Base-by-base conservation (phyloP, 2,329 filamentous ascomycete genomes). In the Epichloe sylvatica region DNA sequence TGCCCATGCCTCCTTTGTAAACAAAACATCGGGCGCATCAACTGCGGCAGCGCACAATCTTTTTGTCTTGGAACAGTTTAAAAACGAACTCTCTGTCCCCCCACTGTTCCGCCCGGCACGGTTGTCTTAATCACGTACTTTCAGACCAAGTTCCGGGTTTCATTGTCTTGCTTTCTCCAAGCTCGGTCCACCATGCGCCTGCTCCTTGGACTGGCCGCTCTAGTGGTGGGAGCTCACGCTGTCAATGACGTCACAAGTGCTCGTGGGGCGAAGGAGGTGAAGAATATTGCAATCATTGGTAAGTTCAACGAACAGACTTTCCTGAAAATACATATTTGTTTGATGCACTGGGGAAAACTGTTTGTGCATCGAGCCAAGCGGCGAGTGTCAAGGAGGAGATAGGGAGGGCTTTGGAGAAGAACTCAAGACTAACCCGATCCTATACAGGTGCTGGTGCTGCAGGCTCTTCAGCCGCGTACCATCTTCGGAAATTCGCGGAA, bases 381-480 rank as follows among this genome's bases (percentile, higher is more conserved):
- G 30, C 30, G 30, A 30, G 30, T 30, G 25, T 30, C 25, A 30
- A 3, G 25, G 25, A 11, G 25, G 25, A 30, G 30, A 11, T 30
- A 1, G 30, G 30, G 30, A 30, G 30, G 9, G 30, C 25, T 17
- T 21, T 5, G 3, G 23, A 33, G 8, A 17, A 35, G 13, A 15
- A 23, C 3, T 23, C 21, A 19, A 15, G 19, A 45, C 47, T 49
- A 44, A 51, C 19, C 19, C 15, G 19, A 9, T 13, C n/a, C 19
- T 30, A 17, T 35, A 19, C 42, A 94, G 91, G 92, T 53, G 91
- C 91, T 57, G 92, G 92, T 44, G 83, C 92, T 41, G 91, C 81
- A 33, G 92, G 92, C 33, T 80, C 92, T 4, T 94, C 90, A 2
- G 73, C 89, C 3, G 90, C 92, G 0, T 95, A 92, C 65, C 80